Conservation (phyloP, 2,329 filamentous ascomycete genomes). For the Botryotinia calthae region DNA sequence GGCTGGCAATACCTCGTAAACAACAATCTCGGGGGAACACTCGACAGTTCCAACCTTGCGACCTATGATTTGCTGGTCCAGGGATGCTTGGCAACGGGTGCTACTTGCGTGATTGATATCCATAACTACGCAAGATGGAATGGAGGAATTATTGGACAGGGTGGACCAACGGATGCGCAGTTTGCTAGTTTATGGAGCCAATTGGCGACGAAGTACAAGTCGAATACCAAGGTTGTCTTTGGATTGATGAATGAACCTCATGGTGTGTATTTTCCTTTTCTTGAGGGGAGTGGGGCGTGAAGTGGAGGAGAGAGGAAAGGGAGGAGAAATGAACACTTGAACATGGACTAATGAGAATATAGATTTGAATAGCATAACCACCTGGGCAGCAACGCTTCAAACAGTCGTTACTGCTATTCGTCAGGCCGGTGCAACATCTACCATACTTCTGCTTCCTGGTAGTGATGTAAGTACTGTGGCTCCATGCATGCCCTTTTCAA, state of each 20-base stretch:
- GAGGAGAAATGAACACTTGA: constrained; percentile 12
- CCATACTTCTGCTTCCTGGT: constrained; percentile 64
- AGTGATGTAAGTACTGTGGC: constrained; percentile 42
- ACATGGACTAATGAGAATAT: not conserved
- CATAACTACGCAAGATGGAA: constrained; percentile 62
- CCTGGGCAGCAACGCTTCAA: constrained; percentile 61
- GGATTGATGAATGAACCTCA: constrained; percentile 71
- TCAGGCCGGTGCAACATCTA: constrained; percentile 57
- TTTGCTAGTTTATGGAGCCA: constrained; percentile 57
- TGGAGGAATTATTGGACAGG: constrained; percentile 61
- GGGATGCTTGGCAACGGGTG: constrained; percentile 54
- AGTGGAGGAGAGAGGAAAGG: too few species aligned
- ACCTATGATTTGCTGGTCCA: constrained; percentile 56
- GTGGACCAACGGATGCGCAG: constrained; percentile 57
- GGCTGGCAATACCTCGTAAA: constrained; percentile 61
- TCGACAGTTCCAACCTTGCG: constrained; percentile 49
- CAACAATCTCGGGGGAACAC: constrained; percentile 48
- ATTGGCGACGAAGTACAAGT: constrained; percentile 57
- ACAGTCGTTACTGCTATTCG: constrained; percentile 64
- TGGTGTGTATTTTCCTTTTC: constrained; percentile 16
- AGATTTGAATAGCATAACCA: constrained; percentile 44
- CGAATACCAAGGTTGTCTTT: constrained; percentile 55
- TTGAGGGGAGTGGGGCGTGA: not conserved
- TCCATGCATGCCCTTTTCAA: not conserved
- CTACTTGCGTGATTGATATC: constrained; percentile 58